Evolutionary conservation across 495 filamentous ascomycete species (phyloP).

Genomic region (Rhypophila decipiens): DNA sequence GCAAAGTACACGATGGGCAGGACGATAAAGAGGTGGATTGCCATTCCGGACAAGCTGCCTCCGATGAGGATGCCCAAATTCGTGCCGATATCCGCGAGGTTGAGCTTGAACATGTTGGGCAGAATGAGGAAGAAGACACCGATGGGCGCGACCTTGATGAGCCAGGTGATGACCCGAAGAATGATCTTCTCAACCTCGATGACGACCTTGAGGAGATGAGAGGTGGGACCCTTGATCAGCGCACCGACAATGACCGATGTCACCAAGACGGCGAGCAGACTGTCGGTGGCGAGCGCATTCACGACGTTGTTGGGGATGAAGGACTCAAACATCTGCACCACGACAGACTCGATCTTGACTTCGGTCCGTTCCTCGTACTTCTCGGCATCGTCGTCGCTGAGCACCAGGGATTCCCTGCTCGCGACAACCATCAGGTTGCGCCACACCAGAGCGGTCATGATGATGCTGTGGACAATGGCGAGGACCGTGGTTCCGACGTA

Average conservation of each 20-base stretch:
- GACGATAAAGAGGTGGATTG: conserved; percentile 22
- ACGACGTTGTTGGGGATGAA: conserved; percentile 26
- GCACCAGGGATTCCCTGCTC: conserved; percentile 2
- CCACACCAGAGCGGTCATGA: conserved; percentile 24
- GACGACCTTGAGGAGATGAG: conserved; percentile 9
- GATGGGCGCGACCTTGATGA: conserved; percentile 28
- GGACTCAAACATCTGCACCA: conserved; percentile 25
- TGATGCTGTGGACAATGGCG: conserved; percentile 22
- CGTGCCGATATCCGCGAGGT: conserved; percentile 19
- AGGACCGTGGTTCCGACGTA: conserved; percentile 25
- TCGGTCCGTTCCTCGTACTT: conserved; percentile 9
- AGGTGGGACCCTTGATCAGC: conserved; percentile 11
- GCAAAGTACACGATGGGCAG: conserved; percentile 20
- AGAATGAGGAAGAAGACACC: conserved; percentile 32
- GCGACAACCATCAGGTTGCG: conserved; percentile 15
- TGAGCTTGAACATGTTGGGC: conserved; percentile 26
- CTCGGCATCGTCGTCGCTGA: conserved; percentile 8
- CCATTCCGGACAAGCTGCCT: conserved; percentile 18
- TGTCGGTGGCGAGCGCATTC: conserved; percentile 22
- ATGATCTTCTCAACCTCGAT: conserved; percentile 25
- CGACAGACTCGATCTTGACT: conserved; percentile 17
- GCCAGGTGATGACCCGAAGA: conserved; percentile 22
- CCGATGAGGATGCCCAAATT: conserved; percentile 28
- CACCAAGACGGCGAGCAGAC: conserved; percentile 20
- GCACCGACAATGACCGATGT: conserved; percentile 18